Evolutionary conservation across 257 asterid genomes (phyloP).

Genomic region (Haberlea rhodopensis): DNA sequence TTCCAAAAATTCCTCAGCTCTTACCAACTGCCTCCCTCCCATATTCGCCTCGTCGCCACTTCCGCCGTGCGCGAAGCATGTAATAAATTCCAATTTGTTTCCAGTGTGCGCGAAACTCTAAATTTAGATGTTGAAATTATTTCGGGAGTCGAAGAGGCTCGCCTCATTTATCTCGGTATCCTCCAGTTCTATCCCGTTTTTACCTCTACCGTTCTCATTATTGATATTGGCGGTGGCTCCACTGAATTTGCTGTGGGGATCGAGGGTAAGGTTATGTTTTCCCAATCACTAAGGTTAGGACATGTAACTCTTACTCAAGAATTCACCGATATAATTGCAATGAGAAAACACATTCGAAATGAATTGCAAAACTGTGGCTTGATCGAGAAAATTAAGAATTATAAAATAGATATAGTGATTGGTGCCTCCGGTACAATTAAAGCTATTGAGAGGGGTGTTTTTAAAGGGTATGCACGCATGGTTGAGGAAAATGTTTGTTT

Average conservation of each 20-base stretch:
- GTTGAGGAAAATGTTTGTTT: conserved; percentile 35
- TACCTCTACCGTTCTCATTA: conserved; percentile 45
- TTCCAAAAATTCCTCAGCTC: conserved; percentile 41
- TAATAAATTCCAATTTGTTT: conserved; percentile 49
- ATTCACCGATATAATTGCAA: conserved; percentile 30
- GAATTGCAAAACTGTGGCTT: conserved; percentile 43
- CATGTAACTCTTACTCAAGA: conserved; percentile 59
- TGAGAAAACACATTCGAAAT: conserved; percentile 50
- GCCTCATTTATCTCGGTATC: conserved; percentile 66
- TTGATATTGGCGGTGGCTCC: conserved; percentile 88
- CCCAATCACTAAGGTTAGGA: conserved; percentile 61
- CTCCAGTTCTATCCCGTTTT: conserved; percentile 60
- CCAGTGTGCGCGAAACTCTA: conserved; percentile 33
- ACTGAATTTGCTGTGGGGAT: conserved; percentile 66
- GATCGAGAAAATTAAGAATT: conserved; percentile 42
- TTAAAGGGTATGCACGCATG: conserved; percentile 41
- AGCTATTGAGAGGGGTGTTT: conserved; percentile 64
- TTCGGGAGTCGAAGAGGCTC: conserved; percentile 80
- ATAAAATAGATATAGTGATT: conserved; percentile 46
- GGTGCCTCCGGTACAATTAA: conserved; percentile 82
- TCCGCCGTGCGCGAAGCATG: conserved; percentile 89
- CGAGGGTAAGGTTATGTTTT: conserved; percentile 46
- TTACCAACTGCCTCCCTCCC: conserved; percentile 43
- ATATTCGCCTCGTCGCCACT: conserved; percentile 74
- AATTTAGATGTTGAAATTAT: conserved; percentile 48